These are phyloP conservation scores for Vitis hybrid DNA, from an alignment of 177 flowering plant genomes.

Conservation along the genomic window DNA sequence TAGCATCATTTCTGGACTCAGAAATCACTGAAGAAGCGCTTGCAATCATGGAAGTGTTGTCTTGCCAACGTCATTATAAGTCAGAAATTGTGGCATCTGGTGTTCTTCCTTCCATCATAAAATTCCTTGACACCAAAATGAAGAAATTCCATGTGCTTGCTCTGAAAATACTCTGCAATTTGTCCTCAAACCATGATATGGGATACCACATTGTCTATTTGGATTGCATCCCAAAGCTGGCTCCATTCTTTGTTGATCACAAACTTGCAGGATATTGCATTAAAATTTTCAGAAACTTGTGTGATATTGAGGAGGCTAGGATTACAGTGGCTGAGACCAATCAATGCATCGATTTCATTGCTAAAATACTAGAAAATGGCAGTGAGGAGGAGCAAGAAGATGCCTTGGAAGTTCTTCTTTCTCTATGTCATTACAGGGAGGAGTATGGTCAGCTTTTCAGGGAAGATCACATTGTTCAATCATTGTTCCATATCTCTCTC, in stretches of 20 bases:
- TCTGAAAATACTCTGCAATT: conserved; percentile 37
- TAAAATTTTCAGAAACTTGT: conserved; percentile 34
- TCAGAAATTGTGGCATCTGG: conserved; percentile 39
- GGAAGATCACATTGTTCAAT: conserved; percentile 46
- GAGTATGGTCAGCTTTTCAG: conserved; percentile 31
- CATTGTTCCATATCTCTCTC: conserved; percentile 42
- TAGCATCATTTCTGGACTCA: conserved; percentile 46
- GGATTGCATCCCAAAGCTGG: conserved; percentile 38
- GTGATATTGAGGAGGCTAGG: conserved; percentile 30
- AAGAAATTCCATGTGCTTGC: conserved; percentile 27
- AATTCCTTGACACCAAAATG: conserved; percentile 32
- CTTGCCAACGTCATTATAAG: conserved; percentile 21
- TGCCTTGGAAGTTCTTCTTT: conserved; percentile 7
- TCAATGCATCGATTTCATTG: conserved; percentile 8
- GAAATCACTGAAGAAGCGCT: conserved; percentile 40
- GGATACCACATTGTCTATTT: conserved; percentile 25
- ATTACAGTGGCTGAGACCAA: conserved; percentile 8
- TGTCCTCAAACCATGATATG: conserved; percentile 31
- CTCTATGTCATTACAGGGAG: not conserved
- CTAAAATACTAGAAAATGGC: conserved; percentile 12
- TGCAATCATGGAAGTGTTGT: conserved; percentile 37
- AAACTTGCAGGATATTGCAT: conserved; percentile 38
- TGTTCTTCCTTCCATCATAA: conserved; percentile 40
- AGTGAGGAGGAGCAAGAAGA: conserved; percentile 13
- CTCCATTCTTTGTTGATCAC: conserved; percentile 34